Evolutionary conservation across 1,284 basidiomycete genomes (phyloP).

Genomic region (Vanrija sp.): DNA sequence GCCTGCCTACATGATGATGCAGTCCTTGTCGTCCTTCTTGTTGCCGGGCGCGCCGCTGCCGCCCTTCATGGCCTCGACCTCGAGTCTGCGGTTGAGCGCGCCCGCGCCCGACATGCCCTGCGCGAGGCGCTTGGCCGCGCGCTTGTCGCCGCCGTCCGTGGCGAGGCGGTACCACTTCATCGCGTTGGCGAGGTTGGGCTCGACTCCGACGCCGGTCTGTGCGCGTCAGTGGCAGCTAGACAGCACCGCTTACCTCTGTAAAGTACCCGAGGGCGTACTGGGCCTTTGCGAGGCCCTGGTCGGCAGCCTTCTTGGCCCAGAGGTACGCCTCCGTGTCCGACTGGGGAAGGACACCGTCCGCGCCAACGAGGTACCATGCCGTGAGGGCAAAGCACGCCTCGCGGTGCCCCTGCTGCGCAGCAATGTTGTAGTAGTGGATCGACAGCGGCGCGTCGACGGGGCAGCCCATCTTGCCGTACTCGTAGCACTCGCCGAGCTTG

Average conservation of each 20-base stretch:
- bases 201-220: slow-evolving; percentile 75
- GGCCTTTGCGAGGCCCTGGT: slow-evolving; percentile 82
- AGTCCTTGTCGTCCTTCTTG: slow-evolving; percentile 60
- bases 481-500: slow-evolving; percentile 95
- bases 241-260: slow-evolving; percentile 59
- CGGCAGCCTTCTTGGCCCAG: slow-evolving; percentile 88
- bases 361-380: slow-evolving; percentile 98
- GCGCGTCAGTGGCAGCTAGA: not conserved
- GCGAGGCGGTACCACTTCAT: slow-evolving; percentile 82
- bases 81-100: slow-evolving; percentile 42
- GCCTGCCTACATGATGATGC: slow-evolving; percentile 67
- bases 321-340: slow-evolving; percentile 96
- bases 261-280: slow-evolving; percentile 99
- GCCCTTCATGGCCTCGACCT: slow-evolving; percentile 44
- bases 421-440: slow-evolving; percentile 99
- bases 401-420: slow-evolving; percentile 92
- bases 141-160: slow-evolving; percentile 90
- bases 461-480: slow-evolving; percentile 98
- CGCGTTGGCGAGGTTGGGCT: slow-evolving; percentile 64
- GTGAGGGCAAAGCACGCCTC: slow-evolving; percentile 98
- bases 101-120: slow-evolving; percentile 34
- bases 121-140: slow-evolving; percentile 75
- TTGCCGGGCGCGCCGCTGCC: slow-evolving; percentile 15
- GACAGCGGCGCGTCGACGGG: slow-evolving; percentile 95
- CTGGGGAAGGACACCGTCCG: slow-evolving; percentile 93